Evolutionary conservation across 208 protist species (phyloP), one percentile per base, ranked within the genome.

Genomic region (Trypanosomatidae sp.): DNA sequence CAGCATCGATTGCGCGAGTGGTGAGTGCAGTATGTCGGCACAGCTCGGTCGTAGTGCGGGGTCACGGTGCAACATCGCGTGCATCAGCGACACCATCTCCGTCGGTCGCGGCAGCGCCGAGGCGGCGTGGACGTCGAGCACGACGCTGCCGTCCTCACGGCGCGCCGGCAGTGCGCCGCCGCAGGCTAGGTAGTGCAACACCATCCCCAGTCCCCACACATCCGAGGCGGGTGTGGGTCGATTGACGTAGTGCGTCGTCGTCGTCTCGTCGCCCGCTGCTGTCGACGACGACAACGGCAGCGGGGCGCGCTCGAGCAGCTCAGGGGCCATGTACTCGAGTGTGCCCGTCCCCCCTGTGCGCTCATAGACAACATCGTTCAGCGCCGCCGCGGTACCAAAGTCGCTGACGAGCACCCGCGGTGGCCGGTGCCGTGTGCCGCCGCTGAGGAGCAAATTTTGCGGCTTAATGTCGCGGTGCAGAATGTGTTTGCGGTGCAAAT

Each of bases 381-480:
- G 67, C 19, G 89, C 44, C 18, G 75, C 67, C 11, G 79, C 77
- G 6, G 84, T 89, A 35, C 84, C 84, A 54, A 93, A 93, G 53
- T 93, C 84, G 51, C 74, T 84, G 11, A 93, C 79, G 24, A 93
- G 66, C 22, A 93, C 73, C 4, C 84, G 66, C 25, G 84, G 84
- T 11, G 71, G 69, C 27, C 58, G 54, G 7, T 56, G 72, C 20
- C 47, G 46, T n/a, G n/a, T n/a, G 24, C 44, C 21, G 23, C 51
- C 66, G 15, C 69, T 73, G n/a, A 93, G 69, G 11, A 93, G 56
- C 32, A 93, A 41, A 27, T 93, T 93, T 48, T 93, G 80, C 44
- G 84, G 84, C 56, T 93, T 93, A 19, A 93, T 43, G 49, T 93
- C 84, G 33, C 84, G 80, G 61, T 93, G 84, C 7, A 93, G 56